Percentiles rank a stretch among this genome's conserved stretches.
Evolutionary conservation across 306 rosid species (phyloP).

Genomic region (Pterocarpus santalinus): DNA sequence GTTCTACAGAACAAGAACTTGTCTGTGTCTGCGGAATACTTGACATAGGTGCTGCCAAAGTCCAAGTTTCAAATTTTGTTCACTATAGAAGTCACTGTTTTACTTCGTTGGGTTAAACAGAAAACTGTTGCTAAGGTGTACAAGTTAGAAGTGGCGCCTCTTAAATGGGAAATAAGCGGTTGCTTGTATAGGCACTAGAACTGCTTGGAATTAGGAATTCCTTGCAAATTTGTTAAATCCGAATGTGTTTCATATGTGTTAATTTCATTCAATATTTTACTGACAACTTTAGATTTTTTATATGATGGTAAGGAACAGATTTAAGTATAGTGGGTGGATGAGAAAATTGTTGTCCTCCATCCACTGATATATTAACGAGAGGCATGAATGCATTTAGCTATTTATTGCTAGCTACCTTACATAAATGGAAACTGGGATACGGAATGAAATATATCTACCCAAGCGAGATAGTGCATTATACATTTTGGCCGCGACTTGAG

Average conservation of each 20-base stretch:
- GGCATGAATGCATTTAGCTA: constrained; percentile 34
- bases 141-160: background rate
- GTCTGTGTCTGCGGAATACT: constrained; percentile 24
- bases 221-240: too few relatives aligned
- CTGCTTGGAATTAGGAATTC: constrained; percentile 19
- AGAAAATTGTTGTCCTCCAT: background rate
- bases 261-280: too few relatives aligned
- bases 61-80: constrained; percentile 29
- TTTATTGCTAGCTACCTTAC: background rate
- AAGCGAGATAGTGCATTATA: background rate
- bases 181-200: background rate
- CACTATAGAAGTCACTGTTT: constrained; percentile 21
- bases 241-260: too few relatives aligned
- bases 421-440: constrained; percentile 6
- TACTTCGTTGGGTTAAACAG: constrained; percentile 6
- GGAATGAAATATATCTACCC: constrained; percentile 31
- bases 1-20: constrained; percentile 3
- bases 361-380: constrained; percentile 18
- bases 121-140: background rate
- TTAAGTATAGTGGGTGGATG: constrained; percentile 14
- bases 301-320: constrained; percentile 13
- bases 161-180: background rate
- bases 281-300: background rate
- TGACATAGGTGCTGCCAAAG: constrained; percentile 11
- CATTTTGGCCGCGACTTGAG: constrained; percentile 4